Evolutionary conservation across 2,329 filamentous ascomycete genomes (phyloP), one percentile per base, ranked within the genome.

Genomic region (Fusarium marasasianum): DNA sequence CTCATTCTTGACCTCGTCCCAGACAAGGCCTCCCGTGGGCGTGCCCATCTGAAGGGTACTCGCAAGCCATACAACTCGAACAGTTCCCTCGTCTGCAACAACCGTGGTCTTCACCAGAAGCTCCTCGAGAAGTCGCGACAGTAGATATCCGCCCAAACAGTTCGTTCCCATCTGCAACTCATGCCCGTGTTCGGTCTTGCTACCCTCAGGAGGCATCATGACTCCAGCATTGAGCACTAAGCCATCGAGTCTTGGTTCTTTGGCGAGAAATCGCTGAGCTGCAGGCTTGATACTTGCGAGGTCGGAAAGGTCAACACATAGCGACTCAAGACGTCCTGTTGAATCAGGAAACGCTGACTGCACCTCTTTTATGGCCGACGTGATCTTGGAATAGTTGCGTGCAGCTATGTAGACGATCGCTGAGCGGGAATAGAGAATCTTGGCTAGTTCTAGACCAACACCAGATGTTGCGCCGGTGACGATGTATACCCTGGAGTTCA

Each of bases 131-230:
- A 50, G 58, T 8, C 61, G 57, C 26, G 59, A 45, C 7, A 76
- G 31, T 9, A 76, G 61, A 60, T 76, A 71, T 9, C 71, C 73
- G 5, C 68, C 71, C 12, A 76, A 59, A 26, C 74, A 76, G 14
- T 76, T 76, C 15, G 71, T 76, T 45, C 73, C 68, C 67, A 76
- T 76, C 33, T 76, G 74, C 4, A 74, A 51, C 29, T 76, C 73
- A 29, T 76, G 61, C 10, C 71, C 68, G 15, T 72, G 71, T 40
- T 65, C 43, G 11, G 64, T 64, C 54, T 66, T 72, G 53, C 73
- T 75, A 8, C 61, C 71, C 10, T 68, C 73, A 1, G 73, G 74
- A 17, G 73, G 65, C 15, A 51, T 74, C 73, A 72, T 76, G 13
- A 76, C 71, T 10, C 67, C 74, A n/a, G 73, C 71, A 35, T 76